These are phyloP conservation scores for Fusarium siculi DNA, from an alignment of 2,329 filamentous ascomycete species.

Conservation along the genomic window DNA sequence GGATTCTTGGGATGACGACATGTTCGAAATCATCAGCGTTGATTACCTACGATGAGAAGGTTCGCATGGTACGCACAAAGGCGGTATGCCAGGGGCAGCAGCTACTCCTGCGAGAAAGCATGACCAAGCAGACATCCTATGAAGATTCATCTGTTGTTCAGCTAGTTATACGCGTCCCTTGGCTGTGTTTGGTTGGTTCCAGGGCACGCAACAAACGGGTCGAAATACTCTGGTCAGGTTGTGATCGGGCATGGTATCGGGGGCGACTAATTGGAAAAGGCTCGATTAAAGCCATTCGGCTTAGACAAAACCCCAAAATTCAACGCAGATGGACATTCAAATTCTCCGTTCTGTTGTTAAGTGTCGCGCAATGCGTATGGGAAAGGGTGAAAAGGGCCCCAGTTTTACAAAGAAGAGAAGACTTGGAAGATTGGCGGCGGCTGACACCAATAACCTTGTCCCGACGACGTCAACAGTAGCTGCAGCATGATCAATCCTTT, in stretches of 20 bases:
- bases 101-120: not conserved
- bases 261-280: not conserved
- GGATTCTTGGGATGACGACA: slow-evolving; percentile 1
- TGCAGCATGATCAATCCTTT: not conserved
- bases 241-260: not conserved
- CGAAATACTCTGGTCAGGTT: not conserved
- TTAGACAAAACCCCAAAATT: not conserved
- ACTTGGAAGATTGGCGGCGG: not conserved
- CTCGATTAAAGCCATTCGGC: not conserved
- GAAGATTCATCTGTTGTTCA: not conserved
- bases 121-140: not conserved
- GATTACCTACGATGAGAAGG: not conserved
- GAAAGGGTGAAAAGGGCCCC: not conserved
- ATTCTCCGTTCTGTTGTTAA: not conserved
- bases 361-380: not conserved
- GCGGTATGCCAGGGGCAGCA: not conserved
- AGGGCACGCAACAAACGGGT: not conserved
- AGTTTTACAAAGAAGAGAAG: not conserved
- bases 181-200: not conserved
- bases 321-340: not conserved
- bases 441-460: not conserved
- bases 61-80: slow-evolving; percentile 15
- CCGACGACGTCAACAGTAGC: not conserved
- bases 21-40: not conserved
- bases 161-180: not conserved